A percentile compares a stretch with the other conserved stretches of the same genome.
phyloP scores from a whole-genome alignment of 495 filamentous ascomycete species.

The Daldinia grandis region DNA sequence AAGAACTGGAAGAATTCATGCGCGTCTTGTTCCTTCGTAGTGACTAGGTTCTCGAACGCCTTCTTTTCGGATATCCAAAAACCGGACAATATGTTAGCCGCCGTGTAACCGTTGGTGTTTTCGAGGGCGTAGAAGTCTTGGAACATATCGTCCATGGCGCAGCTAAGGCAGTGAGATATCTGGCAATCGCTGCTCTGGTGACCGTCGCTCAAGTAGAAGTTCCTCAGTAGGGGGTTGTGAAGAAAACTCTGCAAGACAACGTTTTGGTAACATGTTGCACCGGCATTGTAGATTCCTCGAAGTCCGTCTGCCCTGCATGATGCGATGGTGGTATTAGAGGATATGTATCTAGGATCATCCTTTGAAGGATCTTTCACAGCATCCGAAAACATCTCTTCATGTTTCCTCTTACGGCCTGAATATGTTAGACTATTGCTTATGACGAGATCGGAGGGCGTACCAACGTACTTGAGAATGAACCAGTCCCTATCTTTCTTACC shows the following conservation, averaged over 20 bases:
- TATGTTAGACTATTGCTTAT: not conserved
- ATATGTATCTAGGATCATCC: conserved; percentile 68
- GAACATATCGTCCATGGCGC: conserved; percentile 90
- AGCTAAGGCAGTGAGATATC: conserved; percentile 76
- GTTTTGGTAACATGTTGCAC: conserved; percentile 92
- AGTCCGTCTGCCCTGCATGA: conserved; percentile 77
- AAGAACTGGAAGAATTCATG: conserved; percentile 96
- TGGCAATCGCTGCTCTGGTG: conserved; percentile 77
- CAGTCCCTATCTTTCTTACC: conserved; percentile 64
- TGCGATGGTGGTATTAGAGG: conserved; percentile 65
- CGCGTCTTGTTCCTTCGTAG: conserved; percentile 93
- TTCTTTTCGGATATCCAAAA: conserved; percentile 78
- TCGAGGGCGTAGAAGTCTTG: conserved; percentile 85
- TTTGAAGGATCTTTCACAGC: conserved; percentile 61
- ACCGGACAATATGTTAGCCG: conserved; percentile 78
- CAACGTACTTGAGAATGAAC: conserved; percentile 57
- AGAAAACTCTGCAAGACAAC: conserved; percentile 87
- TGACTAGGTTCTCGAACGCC: conserved; percentile 74
- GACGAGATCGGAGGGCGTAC: not conserved
- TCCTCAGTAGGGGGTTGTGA: conserved; percentile 85
- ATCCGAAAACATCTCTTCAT: conserved; percentile 65
- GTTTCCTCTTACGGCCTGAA: conserved; percentile 65
- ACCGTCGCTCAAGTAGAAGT: conserved; percentile 86
- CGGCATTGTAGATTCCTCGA: conserved; percentile 92
- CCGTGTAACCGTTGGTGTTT: conserved; percentile 82